Evolutionary conservation across 257 asterid genomes (phyloP), one percentile per base, ranked within the genome.

Genomic region (Fraxinus pennsylvanica): DNA sequence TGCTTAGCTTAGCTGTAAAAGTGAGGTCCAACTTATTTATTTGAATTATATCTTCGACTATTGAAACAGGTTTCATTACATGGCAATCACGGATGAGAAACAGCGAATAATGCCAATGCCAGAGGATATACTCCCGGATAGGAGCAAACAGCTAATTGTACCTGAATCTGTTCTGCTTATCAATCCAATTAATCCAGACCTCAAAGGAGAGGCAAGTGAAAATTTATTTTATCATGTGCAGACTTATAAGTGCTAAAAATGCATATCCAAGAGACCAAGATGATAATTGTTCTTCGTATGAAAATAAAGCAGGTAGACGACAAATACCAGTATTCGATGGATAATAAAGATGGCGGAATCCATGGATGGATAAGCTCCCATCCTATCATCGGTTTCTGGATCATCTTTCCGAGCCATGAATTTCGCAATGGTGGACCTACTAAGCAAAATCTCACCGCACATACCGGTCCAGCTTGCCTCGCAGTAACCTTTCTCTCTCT

Each of bases 51-150:
- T 25, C 33, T 61, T 61, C 68, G 35, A 61, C 32, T 17, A 57
- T 5, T 54, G 6, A 66, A 72, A 76, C 86, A 88, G 90, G 87
- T 88, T 90, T 76, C 91, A 88, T 57, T 88, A 90, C 79, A 86
- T 88, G 92, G 94, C 92, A 54, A 88, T 90, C 72, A 78, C 86
- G 3, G 92, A 90, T 45, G 87, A 85, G 72, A 90, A 88, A 69
- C 91, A 88, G 76, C 82, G 92, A 75, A 81, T 88, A 74, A 88
- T 86, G 92, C 91, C 94, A 19, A 85, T 86, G 90, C 94, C 91
- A 17, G 92, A 88, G 66, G 94, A 90, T 86, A 72, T 89, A 69
- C 78, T 82, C 30, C 90, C 87, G 7, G 73, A 69, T 2, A 83
- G 90, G 83, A 86, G 93, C 81, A 81, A 85, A 73, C 88, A 76